Base-by-base conservation (phyloP, 1,284 basidiomycete species). In the Microbotryum violaceum region DNA sequence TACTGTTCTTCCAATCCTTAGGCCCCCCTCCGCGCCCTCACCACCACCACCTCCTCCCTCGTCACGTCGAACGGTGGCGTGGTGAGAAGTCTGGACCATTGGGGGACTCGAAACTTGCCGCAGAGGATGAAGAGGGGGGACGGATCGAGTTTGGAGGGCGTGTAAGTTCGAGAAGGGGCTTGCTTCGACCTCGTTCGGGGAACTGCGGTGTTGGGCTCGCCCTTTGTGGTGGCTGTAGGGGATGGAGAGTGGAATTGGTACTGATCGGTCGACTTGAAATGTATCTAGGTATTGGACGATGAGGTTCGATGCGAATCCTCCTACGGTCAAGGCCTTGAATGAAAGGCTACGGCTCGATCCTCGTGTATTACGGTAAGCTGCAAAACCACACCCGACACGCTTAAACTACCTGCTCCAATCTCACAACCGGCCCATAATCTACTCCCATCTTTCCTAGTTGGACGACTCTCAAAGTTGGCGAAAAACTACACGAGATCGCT, bases 231-330 rank as follows among this genome's bases (percentile, higher is more conserved):
- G 31, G 31, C 7, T 31, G 31, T 31, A 31, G 8, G 31, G n/a
- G 44, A 56, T 33, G 44, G 27, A 25, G 46, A 23, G 2, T 46
- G 25, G 47, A 33, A 49, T 44, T 31, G 47, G 37, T 18, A 16
- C 6, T 42, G 37, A 42, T 42, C 6, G 6, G 3, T 16, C 37
- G 16, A 31, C 4, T n/a, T 21, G 6, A 14, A 0, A 42, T 48
- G 25, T 20, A 6, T 29, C 45, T 52, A 71, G 70, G 50, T 69
- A 71, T 52, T 71, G 65, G 62, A 66, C 71, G 8, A 67, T 72
- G 63, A 53, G 57, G 7, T 72, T 72, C 57, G 71, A 72, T 60
- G 66, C 67, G 54, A 69, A 69, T 55, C 71, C 71, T 16, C 71
- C 71, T 0, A 69, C 67, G 6, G 60, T 72, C 16, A 48, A 60